Evolutionary conservation across 2,329 filamentous ascomycete species (phyloP), one percentile per base, ranked within the genome.

Genomic region (Erysiphe pulchra): DNA sequence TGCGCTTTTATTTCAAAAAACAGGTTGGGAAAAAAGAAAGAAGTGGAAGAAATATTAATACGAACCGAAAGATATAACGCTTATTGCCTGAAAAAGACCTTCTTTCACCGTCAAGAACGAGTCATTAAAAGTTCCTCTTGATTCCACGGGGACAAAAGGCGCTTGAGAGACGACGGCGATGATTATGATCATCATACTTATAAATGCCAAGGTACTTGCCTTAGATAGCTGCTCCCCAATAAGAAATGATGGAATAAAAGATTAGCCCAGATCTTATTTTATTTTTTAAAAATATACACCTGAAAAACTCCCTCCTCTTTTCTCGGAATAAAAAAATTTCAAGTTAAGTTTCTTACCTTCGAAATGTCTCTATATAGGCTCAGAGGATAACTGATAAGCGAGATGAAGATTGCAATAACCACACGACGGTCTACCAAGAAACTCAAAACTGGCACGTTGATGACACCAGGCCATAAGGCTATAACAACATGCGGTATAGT

Each of bases 291-390:
- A 24, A 24, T 3, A 24, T 24, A 24, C 20, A 3, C 20, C 20
- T 24, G 3, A 24, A 24, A 24, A 24, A 24, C 6, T 6, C 20
- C 20, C 20, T 24, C 20, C 20, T 24, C 20, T 3, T 24, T 24
- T 24, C 6, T 24, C 20, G 6, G 6, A 9, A 4, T n/a, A 4
- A 34, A 10, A n/a, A 34, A 34, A 34, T 24, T 24, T 6, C 20
- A 6, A 24, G 3, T 38, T 12, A 31, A 31, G 33, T 6, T 31
- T 28, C 68, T 57, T 62, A 86, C 82, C 77, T 95, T 95, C 47
- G 90, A 80, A 63, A 98, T 98, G 61, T 98, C 90, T 54, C 90
- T 71, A 64, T 98, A 98, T 46, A 98, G 65, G 45, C 85, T 92
- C 57, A 98, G 64, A 5, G 90, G 90, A 58, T 81, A 95, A 47